A percentile compares a stretch with the other conserved stretches of the same genome.
phyloP scores from a whole-genome alignment of 1,139 yeast species.

The Barnettozyma hawaiiensis region DNA sequence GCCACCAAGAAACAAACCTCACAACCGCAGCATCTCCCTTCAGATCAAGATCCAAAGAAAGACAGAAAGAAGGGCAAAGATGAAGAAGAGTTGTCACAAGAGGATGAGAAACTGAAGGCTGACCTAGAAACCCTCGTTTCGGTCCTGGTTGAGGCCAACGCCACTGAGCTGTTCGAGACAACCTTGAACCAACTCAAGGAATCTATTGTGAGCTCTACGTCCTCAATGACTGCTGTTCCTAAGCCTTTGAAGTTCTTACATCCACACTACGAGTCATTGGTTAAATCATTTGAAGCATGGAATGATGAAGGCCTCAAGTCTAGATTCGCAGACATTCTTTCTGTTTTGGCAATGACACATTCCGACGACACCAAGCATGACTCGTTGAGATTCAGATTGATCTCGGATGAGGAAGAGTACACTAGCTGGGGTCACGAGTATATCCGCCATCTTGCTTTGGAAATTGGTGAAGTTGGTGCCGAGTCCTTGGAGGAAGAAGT shows the following conservation, averaged over 20 bases:
- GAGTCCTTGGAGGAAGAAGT: slow-evolving; percentile 54
- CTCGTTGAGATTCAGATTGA: slow-evolving; percentile 73
- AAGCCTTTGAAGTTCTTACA: slow-evolving; percentile 94
- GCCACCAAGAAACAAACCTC: slow-evolving; percentile 26
- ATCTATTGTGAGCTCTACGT: slow-evolving; percentile 84
- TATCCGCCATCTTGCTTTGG: slow-evolving; percentile 90
- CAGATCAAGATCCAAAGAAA: slow-evolving; percentile 14
- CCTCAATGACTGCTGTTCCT: slow-evolving; percentile 99
- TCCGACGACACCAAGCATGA: slow-evolving; percentile 80
- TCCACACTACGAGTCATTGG: slow-evolving; percentile 71
- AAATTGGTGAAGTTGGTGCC: slow-evolving; percentile 84
- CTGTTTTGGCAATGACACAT: slow-evolving; percentile 94
- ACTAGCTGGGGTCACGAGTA: slow-evolving; percentile 98
- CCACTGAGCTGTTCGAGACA: slow-evolving; percentile 43
- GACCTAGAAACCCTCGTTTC: slow-evolving; percentile 87
- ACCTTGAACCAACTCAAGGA: slow-evolving; percentile 66
- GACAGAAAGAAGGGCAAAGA: slow-evolving; percentile 32
- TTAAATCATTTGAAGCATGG: slow-evolving; percentile 68
- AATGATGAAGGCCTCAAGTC: slow-evolving; percentile 36
- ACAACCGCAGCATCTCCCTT: slow-evolving; percentile 13
- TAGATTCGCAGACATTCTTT: slow-evolving; percentile 74
- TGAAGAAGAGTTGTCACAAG: slow-evolving; percentile 87
- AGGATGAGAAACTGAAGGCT: slow-evolving; percentile 81
- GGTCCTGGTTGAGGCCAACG: slow-evolving; percentile 51
- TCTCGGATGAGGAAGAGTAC: slow-evolving; percentile 56